phyloP scores from a whole-genome alignment of 1,284 basidiomycete genomes.

The Chalciporus sp. region DNA sequence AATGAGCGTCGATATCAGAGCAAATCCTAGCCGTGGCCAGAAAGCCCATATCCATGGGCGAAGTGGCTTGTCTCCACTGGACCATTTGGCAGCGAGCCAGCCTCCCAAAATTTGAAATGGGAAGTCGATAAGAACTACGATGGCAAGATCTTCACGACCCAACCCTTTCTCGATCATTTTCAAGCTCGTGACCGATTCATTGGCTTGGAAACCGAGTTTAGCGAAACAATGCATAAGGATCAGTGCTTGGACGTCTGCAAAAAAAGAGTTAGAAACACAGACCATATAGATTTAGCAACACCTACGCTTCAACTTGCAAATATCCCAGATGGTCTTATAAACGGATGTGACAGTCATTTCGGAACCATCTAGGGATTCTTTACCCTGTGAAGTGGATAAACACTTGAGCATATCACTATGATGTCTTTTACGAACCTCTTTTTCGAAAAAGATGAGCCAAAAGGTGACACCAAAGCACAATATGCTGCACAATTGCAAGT shows the following conservation, averaged over 20 bases:
- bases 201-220: conserved; percentile 95
- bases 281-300: conserved; percentile 1
- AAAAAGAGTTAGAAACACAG: not conserved
- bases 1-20: conserved; percentile 74
- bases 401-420: conserved; percentile 2
- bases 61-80: conserved; percentile 72
- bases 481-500: conserved; percentile 86
- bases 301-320: conserved; percentile 88
- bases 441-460: conserved; percentile 89
- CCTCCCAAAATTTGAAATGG: conserved; percentile 97
- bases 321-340: conserved; percentile 94
- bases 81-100: conserved; percentile 96
- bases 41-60: conserved; percentile 92
- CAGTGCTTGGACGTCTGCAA: conserved; percentile 86
- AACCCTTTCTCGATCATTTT: conserved; percentile 98
- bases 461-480: conserved; percentile 83
- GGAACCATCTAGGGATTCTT: conserved; percentile 68
- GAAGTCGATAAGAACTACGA: conserved; percentile 96
- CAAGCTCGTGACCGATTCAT: conserved; percentile 89
- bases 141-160: conserved; percentile 92
- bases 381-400: conserved; percentile 52
- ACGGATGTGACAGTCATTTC: conserved; percentile 92
- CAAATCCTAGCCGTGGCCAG: conserved; percentile 83
- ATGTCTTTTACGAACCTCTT: conserved; percentile 65
- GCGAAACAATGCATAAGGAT: conserved; percentile 88